These are phyloP conservation scores for Pseudogymnoascus sp. DNA, from an alignment of 2,329 filamentous ascomycete genomes.

Conservation along the genomic window DNA sequence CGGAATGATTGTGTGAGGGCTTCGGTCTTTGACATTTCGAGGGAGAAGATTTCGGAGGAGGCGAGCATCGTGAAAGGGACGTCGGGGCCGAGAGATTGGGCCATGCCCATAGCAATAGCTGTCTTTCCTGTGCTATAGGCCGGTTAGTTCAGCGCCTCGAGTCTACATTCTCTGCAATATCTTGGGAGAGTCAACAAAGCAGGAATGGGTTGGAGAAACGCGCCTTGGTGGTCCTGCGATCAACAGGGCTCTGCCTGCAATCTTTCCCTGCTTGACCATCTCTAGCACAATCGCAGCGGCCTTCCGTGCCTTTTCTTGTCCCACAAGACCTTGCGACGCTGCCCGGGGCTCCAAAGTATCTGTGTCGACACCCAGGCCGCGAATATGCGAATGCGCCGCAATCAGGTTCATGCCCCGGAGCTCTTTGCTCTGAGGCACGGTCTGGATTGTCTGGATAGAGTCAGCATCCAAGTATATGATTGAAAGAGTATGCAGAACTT, in stretches of 20 bases:
- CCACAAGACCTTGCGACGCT: conserved; percentile 86
- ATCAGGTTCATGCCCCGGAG: conserved; percentile 95
- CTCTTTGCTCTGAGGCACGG: conserved; percentile 91
- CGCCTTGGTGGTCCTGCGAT: conserved; percentile 88
- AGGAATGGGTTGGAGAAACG: conserved; percentile 14
- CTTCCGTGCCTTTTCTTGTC: conserved; percentile 93
- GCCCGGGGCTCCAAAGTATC: conserved; percentile 82
- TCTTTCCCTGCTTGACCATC: conserved; percentile 99
- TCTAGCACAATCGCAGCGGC: conserved; percentile 92
- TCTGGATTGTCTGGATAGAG: conserved; percentile 54
- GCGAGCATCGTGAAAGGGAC: conserved; percentile 95
- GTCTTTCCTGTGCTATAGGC: conserved; percentile 81
- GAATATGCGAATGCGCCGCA: conserved; percentile 95
- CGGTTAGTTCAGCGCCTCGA: neutral
- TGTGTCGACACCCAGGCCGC: conserved; percentile 84
- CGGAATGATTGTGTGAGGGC: conserved; percentile 97
- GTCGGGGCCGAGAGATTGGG: conserved; percentile 86
- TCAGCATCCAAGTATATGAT: neutral
- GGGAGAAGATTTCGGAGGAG: conserved; percentile 93
- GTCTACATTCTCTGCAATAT: conserved; percentile 6
- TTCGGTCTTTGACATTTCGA: conserved; percentile 99
- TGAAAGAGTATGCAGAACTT: neutral
- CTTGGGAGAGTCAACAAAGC: neutral
- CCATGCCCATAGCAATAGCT: conserved; percentile 97
- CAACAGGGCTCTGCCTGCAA: conserved; percentile 86